Conservation (phyloP, 2,329 filamentous ascomycete genomes). For the Achaetomium macrosporum region DNA sequence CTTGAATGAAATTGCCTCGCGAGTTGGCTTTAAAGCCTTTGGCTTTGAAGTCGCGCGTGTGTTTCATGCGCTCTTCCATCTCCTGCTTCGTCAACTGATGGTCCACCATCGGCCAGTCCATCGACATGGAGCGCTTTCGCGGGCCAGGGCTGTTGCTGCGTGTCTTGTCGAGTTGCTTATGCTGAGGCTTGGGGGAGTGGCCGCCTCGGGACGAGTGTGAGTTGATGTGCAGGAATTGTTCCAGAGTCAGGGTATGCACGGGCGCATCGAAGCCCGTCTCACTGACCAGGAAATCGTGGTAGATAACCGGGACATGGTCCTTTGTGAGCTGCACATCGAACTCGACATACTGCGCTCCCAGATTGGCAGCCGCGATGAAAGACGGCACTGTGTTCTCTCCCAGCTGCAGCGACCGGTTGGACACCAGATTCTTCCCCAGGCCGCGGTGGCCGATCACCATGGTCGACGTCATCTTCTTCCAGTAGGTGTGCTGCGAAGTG, state of each 20-base stretch:
- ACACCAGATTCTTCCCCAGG: slow-evolving; percentile 82
- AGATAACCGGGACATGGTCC: slow-evolving; percentile 95
- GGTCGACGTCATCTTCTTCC: slow-evolving; percentile 84
- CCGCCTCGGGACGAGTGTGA: slow-evolving; percentile 44
- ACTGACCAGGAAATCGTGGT: slow-evolving; percentile 96
- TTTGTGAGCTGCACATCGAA: slow-evolving; percentile 98
- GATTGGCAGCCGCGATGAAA: slow-evolving; percentile 90
- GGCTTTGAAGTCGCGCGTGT: slow-evolving; percentile 89
- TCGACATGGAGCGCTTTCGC: slow-evolving; percentile 49
- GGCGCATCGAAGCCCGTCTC: slow-evolving; percentile 97
- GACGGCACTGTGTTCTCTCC: slow-evolving; percentile 95
- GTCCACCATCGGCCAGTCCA: slow-evolving; percentile 36
- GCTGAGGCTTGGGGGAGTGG: slow-evolving; percentile 23
- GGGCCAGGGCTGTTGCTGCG: slow-evolving; percentile 28
- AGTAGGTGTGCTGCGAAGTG: slow-evolving; percentile 87
- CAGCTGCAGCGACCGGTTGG: slow-evolving; percentile 81
- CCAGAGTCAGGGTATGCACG: slow-evolving; percentile 87
- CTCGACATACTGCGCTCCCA: slow-evolving; percentile 72
- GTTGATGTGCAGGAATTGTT: slow-evolving; percentile 91
- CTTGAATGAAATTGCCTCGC: slow-evolving; percentile 90
- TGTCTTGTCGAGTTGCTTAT: slow-evolving; percentile 27
- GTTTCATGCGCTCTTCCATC: slow-evolving; percentile 83
- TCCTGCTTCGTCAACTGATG: slow-evolving; percentile 29
- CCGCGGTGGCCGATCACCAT: slow-evolving; percentile 73
- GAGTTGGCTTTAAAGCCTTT: slow-evolving; percentile 96